Percentiles rank a stretch among this genome's conserved stretches.
These are phyloP conservation scores for Colletotrichum navitas DNA, from an alignment of 2,329 filamentous ascomycete species.

Conservation along the genomic window DNA sequence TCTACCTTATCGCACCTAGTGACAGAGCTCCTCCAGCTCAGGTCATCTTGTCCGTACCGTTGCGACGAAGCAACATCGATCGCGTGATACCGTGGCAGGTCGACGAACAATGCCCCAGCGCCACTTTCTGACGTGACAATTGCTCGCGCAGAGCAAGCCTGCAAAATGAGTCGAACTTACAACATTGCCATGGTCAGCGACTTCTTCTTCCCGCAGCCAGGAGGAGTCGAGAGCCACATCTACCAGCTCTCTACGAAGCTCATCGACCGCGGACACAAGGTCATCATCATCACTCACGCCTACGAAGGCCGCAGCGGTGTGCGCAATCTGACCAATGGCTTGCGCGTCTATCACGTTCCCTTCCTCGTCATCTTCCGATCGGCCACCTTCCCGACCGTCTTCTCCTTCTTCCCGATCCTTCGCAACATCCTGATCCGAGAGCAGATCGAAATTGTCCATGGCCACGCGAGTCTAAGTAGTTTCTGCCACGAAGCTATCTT, in stretches of 20 bases:
- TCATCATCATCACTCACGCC: conserved; percentile 96
- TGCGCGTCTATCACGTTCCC: conserved; percentile 98
- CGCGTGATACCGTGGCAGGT: not conserved
- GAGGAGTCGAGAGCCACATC: conserved; percentile 97
- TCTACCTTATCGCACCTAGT: conserved; percentile 45
- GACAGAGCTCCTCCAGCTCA: not conserved
- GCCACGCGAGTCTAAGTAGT: conserved; percentile 93
- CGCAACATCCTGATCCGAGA: conserved; percentile 96
- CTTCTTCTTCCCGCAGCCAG: conserved; percentile 98
- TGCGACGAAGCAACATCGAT: not conserved
- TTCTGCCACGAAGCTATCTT: conserved; percentile 95
- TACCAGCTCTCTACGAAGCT: conserved; percentile 98
- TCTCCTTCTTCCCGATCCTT: conserved; percentile 98
- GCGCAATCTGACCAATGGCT: conserved; percentile 94
- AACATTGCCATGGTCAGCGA: conserved; percentile 95
- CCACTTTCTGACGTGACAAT: conserved; percentile 15
- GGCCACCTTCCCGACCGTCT: conserved; percentile 94
- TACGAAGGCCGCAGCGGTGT: conserved; percentile 92
- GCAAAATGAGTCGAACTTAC: conserved; percentile 61
- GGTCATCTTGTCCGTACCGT: not conserved
- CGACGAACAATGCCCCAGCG: conserved; percentile 16
- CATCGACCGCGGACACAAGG: conserved; percentile 96
- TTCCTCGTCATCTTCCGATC: conserved; percentile 97
- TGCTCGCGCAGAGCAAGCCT: conserved; percentile 21
- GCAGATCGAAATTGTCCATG: conserved; percentile 96